Evolutionary conservation across 345 rosid species (phyloP).

Genomic region (Lagerstroemia speciosa): DNA sequence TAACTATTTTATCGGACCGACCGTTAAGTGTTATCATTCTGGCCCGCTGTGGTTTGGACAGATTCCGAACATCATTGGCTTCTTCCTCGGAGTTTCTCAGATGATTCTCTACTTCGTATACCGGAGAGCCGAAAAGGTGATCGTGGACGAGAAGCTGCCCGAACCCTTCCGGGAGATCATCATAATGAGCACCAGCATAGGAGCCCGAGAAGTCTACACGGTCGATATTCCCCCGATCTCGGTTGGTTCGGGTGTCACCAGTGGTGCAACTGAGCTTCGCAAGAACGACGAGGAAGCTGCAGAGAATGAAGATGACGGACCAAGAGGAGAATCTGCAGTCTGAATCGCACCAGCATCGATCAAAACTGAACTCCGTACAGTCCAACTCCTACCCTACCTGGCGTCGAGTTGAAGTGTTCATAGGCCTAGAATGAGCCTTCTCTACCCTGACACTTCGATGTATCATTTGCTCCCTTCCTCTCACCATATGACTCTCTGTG

Average conservation of each 20-base stretch:
- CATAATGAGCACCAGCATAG: constrained; percentile 10
- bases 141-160: constrained; percentile 19
- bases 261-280: neutral
- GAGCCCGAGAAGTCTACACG: constrained; percentile 24
- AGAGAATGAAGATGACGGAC: neutral
- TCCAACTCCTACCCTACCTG: too few relatives aligned
- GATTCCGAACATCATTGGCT: constrained; percentile 75
- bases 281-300: neutral
- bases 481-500: neutral
- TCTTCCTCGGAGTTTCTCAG: constrained; percentile 58
- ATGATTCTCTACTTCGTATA: constrained; percentile 56
- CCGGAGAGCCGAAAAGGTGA: constrained; percentile 25
- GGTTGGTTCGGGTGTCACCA: neutral
- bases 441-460: neutral
- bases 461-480: neutral
- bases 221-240: neutral
- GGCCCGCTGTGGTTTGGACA: too few relatives aligned
- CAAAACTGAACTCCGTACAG: neutral
- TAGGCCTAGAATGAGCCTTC: neutral
- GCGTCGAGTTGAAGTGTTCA: neutral
- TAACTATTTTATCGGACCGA: neutral
- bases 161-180: constrained; percentile 21
- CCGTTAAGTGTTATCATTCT: neutral
- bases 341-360: neutral
- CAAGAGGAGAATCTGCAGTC: neutral